Evolutionary conservation across 2,329 filamentous ascomycete species (phyloP), one percentile per base, ranked within the genome.

Genomic region (Stagonosporopsis vannaccii): DNA sequence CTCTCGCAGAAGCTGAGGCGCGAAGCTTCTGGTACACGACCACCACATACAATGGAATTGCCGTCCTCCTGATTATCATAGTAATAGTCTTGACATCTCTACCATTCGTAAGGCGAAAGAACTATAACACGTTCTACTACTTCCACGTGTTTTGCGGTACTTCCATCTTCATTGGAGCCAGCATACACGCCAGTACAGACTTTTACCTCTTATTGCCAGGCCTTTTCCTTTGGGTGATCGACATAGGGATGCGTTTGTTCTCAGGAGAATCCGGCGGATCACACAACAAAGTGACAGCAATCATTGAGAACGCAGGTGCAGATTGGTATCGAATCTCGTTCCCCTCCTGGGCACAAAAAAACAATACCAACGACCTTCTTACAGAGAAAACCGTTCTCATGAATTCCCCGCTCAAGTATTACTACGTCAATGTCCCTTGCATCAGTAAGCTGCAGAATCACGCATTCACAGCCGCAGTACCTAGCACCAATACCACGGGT

Each of bases 91-190:
- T 48, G 19, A 48, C 45, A 36, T 48, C 45, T 39, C 33, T 48
- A n/a, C 45, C 45, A 19, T 37, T 37, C 30, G 22, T 48, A 22
- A 32, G 45, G 33, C 45, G 45, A 48, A 5, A 9, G 26, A 28
- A 28, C 12, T 48, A 48, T 20, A 48, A 48, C 33, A 13, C 26
- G 25, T 48, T 48, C 32, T 48, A 48, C 45, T 48, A 48, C 30
- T 48, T 36, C 22, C 45, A 48, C 17, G 3, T 8, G 4, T 22
- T 48, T 15, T 23, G 45, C 33, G 20, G 45, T 25, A 23, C 23
- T 30, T 48, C 45, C 5, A 48, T 48, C 33, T 22, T 48, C 22
- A 33, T 22, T n/a, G 45, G 45, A 37, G 45, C 45, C 32, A 36
- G 32, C 33, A 26, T 48, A 22, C 45, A 48, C 33, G 45, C 45